Evolutionary conservation across 257 asterid species (phyloP), one percentile per base, ranked within the genome.

Genomic region (Echium plantagineum): DNA sequence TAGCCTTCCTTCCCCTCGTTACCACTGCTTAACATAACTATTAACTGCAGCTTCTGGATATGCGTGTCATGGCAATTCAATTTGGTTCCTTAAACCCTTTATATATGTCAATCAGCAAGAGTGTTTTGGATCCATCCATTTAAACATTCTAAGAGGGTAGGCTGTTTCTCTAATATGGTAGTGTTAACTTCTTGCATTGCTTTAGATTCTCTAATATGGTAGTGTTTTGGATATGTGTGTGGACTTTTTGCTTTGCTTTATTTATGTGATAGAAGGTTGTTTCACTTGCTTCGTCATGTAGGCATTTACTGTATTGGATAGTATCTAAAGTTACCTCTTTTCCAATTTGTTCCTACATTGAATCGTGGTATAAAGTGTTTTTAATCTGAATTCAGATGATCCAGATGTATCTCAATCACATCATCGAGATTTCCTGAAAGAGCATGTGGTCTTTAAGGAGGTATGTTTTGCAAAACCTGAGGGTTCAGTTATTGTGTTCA

Each of bases 381-480:
- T 24, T 52, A 56, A 57, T 52, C 71, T 67, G 67, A 67, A 64
- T 67, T 76, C 86, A 93, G 99, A 86, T 81, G 96, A 93, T 71
- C 95, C 99, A 8, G 89, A 84, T 60, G 78, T 64, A 62, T 75
- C 89, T 55, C 94, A 68, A 66, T 76, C 81, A 26, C 73, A 72
- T 74, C 99, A 89, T 76, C 94, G 97, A 64, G 77, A 85, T 74
- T 86, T 89, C 75, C 74, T 93, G 51, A 84, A 79, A 72, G 94
- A 93, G 78, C 82, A 84, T 63, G 96, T 89, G 70, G 83, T 80
- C 58, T 93, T 82, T 74, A 86, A 84, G 89, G 95, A 93, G 99
- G 99, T 89, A 72, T 22, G 18, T 31, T 59, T 70, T 30, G 30
- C 57, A 42, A 13, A 42, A 42, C 17, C 52, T 26, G 15, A 28